A percentile compares a stretch with the other conserved stretches of the same genome.
phyloP scores from a whole-genome alignment of 148 eudicot species.

The Rhododendron henanense region DNA sequence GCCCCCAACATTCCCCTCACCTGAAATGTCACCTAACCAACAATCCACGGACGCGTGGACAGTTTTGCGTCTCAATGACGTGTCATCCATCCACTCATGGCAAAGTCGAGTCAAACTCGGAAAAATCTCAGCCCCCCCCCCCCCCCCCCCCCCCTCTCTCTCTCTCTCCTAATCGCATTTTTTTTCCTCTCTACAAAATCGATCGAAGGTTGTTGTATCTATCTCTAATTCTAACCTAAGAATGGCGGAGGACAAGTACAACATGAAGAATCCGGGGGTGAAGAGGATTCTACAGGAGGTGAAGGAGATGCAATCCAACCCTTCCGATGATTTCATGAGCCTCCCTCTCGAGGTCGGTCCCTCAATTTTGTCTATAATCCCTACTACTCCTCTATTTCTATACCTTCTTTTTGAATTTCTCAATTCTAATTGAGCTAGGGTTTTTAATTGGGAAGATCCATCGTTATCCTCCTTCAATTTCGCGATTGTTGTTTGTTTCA shows the following conservation, averaged over 20 bases:
- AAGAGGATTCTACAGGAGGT: constrained; percentile 95
- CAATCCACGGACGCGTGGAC: background rate
- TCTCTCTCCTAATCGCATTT: background rate
- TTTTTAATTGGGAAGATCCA: constrained; percentile 3
- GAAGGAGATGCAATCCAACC: constrained; percentile 97
- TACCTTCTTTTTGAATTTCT: background rate
- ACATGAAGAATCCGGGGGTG: constrained; percentile 85
- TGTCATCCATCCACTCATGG: background rate
- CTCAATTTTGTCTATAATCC: background rate
- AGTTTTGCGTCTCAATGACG: background rate
- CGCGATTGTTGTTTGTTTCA: background rate
- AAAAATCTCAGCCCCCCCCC: background rate
- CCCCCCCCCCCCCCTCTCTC: background rate
- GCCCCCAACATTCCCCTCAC: background rate
- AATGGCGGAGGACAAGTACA: constrained; percentile 76
- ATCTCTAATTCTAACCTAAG: background rate
- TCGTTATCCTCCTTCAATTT: background rate
- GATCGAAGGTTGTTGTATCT: background rate
- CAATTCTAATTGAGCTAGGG: background rate
- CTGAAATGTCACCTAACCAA: background rate
- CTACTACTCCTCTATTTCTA: background rate
- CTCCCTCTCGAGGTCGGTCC: constrained; percentile 96
- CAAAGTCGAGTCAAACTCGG: background rate
- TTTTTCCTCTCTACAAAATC: background rate
- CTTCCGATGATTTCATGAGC: constrained; percentile 92